Percentiles rank a stretch among this genome's conserved stretches.
Conservation (phyloP, 2,329 filamentous ascomycete genomes). For the Fusarium xyrophilum region DNA sequence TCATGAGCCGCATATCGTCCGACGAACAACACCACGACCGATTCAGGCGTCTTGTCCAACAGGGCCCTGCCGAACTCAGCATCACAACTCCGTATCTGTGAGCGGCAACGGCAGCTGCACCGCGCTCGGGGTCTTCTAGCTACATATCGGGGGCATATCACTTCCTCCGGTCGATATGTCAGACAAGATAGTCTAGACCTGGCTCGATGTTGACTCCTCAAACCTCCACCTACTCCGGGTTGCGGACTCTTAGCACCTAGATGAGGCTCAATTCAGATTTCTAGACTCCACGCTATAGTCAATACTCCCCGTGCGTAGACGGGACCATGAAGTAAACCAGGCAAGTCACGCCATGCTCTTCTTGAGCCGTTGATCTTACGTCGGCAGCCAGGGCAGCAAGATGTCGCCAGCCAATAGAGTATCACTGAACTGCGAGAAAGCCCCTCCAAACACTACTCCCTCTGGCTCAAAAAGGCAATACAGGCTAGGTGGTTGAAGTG, state of each 20-base stretch:
- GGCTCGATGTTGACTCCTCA: conserved; percentile 1
- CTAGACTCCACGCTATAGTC: not conserved
- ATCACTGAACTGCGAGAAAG: not conserved
- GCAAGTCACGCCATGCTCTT: not conserved
- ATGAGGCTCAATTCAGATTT: conserved; percentile 15
- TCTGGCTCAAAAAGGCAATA: not conserved
- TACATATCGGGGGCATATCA: conserved; percentile 19
- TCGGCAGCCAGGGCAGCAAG: not conserved
- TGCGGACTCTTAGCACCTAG: conserved; percentile 14
- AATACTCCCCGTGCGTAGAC: conserved; percentile 7
- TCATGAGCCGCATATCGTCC: conserved; percentile 22
- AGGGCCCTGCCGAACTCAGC: conserved; percentile 3
- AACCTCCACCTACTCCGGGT: conserved; percentile 24
- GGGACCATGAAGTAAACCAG: not conserved
- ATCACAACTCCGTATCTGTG: not conserved
- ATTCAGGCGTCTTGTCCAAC: conserved; percentile 26
- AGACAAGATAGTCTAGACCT: conserved; percentile 15
- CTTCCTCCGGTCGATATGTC: conserved; percentile 11
- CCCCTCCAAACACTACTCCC: not conserved
- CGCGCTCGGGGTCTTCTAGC: conserved; percentile 1
- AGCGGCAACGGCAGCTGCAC: conserved; percentile 17
- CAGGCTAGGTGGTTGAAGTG: not conserved
- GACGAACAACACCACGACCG: conserved; percentile 4
- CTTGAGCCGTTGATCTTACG: not conserved
- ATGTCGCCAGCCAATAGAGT: not conserved